Base-by-base conservation (phyloP, 768 basidiomycete genomes). In the Agrocybe pediades region DNA sequence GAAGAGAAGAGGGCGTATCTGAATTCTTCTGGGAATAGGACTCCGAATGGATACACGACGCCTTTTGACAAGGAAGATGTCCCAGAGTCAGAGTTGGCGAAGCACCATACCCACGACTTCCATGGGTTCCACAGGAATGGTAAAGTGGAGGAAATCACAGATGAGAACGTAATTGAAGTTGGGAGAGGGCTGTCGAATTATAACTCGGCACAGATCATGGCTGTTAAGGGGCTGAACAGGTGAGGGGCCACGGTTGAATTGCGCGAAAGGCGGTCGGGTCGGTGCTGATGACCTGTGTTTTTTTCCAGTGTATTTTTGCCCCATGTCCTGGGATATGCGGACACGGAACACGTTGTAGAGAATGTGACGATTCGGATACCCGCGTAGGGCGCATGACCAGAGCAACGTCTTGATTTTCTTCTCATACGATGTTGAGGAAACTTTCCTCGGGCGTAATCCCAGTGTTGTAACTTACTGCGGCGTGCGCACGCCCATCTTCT, bases 321-420 rank as follows among this genome's bases (percentile, higher is more conserved):
- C 8, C 82, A 86, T 54, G 63, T 95, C 6, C 70, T 99, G 44
- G 96, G 95, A 2, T 98, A 99, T 69, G 91, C 90, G 13, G 97
- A 99, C 66, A 90, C 92, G 23, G 97, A 98, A 68, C 91, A 98
- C 72, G 95, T 98, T 44, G 95, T 96, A 6, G 97, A 98, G 65
- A 92, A 95, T 64, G 87, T 97, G 62, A 93, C 91, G 2, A 88
- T 96, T 48, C 80, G 87, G 49, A 66, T 83, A 39, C 76, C 79
- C 50, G 42, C 41, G 9, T 53, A 30, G 42, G 33, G 6, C 33
- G 13, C 33, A 6, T 30, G 6, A 30, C 29, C 7, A 6, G 7
- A 30, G 8, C 15, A 30, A 7, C 29, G 29, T 7, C 29, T 15
- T 30, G 29, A 11, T 11, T 43, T 48, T 33, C 17, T 46, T 27